A percentile compares a stretch with the other conserved stretches of the same genome.
These are phyloP conservation scores for Delitschia confertaspora DNA, from an alignment of 495 filamentous ascomycete species.

Conservation along the genomic window DNA sequence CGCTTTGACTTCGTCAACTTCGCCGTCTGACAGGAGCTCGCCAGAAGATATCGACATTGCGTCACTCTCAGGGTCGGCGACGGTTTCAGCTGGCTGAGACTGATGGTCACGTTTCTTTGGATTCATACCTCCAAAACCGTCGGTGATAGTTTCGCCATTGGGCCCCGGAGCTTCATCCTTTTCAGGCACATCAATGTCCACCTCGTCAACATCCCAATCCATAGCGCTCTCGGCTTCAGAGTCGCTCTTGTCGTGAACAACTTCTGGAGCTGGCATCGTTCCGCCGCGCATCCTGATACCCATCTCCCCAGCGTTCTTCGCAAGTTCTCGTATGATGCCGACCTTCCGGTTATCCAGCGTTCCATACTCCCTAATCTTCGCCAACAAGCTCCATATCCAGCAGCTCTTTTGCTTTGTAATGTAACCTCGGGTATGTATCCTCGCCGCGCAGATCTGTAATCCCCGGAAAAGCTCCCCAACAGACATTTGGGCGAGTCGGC, in stretches of 20 bases:
- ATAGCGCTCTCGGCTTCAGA: constrained; percentile 10
- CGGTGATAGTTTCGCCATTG: no score
- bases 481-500: constrained; percentile 62
- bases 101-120: no score
- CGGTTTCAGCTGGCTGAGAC: not conserved
- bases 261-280: no score
- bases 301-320: constrained; percentile 45
- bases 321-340: constrained; percentile 49
- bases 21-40: constrained; percentile 5
- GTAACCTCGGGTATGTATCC: constrained; percentile 40
- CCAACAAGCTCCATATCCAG: constrained; percentile 58
- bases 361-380: constrained; percentile 47
- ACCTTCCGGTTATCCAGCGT: constrained; percentile 51
- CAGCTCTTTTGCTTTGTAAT: constrained; percentile 43
- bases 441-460: constrained; percentile 35
- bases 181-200: not conserved
- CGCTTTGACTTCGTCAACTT: constrained; percentile 8
- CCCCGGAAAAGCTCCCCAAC: constrained; percentile 50
- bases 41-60: constrained; percentile 4
- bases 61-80: no score
- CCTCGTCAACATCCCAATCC: constrained; percentile 2
- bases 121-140: no score
- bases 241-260: not conserved
- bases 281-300: constrained; percentile 17
- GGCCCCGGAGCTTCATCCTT: no score